These are phyloP conservation scores for Pichia heedii DNA, from an alignment of 805 yeast species.

Conservation along the genomic window DNA sequence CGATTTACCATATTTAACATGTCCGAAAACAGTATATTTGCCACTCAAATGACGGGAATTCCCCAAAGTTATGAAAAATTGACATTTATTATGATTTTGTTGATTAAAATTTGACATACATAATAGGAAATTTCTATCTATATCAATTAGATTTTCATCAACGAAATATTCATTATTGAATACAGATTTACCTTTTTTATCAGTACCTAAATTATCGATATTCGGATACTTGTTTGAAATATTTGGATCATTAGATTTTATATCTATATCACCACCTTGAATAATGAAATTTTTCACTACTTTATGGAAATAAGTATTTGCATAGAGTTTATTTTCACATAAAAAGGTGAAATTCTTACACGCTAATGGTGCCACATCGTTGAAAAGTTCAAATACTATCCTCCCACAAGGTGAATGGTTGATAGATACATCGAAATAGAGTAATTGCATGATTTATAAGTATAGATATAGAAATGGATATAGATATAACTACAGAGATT, in stretches of 20 bases:
- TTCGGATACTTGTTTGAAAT: conserved; percentile 26
- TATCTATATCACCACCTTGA: conserved; percentile 53
- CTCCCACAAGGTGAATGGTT: conserved; percentile 41
- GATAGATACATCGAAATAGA: conserved; percentile 33
- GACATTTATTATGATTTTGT: conserved; percentile 45
- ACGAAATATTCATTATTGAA: conserved; percentile 30
- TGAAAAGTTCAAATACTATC: conserved; percentile 47
- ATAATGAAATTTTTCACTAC: conserved; percentile 61
- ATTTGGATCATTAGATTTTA: conserved; percentile 12
- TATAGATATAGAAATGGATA: no score
- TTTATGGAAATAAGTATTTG: conserved; percentile 47
- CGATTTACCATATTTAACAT: conserved; percentile 57
- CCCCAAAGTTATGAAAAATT: conserved; percentile 62
- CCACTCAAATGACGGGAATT: conserved; percentile 69
- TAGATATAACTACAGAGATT: no score
- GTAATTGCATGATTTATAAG: no score
- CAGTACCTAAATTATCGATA: conserved; percentile 23
- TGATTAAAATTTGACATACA: conserved; percentile 60
- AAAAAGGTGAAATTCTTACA: conserved; percentile 41
- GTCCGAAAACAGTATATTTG: conserved; percentile 72
- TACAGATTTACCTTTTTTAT: no score
- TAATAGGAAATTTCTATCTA: conserved; percentile 41
- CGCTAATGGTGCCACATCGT: conserved; percentile 47
- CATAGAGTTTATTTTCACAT: conserved; percentile 34
- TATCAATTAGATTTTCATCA: conserved; percentile 45